Evolutionary conservation across 495 filamentous ascomycete species (phyloP).

Genomic region (Trichoderma gamsii): DNA sequence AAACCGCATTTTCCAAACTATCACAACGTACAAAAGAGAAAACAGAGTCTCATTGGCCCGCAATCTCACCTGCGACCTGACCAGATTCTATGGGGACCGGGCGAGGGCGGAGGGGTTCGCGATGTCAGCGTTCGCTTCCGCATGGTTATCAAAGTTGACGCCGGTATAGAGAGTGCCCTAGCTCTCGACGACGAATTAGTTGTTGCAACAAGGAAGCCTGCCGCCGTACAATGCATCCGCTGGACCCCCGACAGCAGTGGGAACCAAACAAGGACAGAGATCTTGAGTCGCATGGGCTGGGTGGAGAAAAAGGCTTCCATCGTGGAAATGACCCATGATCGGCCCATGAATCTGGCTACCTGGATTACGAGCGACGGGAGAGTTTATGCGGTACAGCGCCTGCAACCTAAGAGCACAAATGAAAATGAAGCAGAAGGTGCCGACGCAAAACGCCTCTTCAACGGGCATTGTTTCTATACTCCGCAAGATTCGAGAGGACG

Average conservation of each 20-base stretch:
- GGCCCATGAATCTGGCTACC: conserved; percentile 91
- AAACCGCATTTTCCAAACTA: conserved; percentile 66
- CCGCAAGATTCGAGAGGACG: conserved; percentile 53
- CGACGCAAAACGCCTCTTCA: conserved; percentile 64
- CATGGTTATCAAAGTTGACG: conserved; percentile 98
- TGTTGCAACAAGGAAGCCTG: conserved; percentile 87
- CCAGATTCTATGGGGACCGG: conserved; percentile 54
- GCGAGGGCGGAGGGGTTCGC: conserved; percentile 71
- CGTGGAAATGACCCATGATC: conserved; percentile 87
- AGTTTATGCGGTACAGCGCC: conserved; percentile 79
- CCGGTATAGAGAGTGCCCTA: conserved; percentile 79
- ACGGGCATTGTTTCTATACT: conserved; percentile 83
- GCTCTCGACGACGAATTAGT: conserved; percentile 91
- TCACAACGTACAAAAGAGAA: conserved; percentile 59
- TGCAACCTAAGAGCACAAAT: conserved; percentile 26
- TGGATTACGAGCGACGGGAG: conserved; percentile 90
- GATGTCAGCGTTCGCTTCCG: conserved; percentile 88
- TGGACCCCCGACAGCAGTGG: conserved; percentile 81
- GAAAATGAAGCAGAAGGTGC: conserved; percentile 23
- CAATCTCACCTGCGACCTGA: conserved; percentile 47
- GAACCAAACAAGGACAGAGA: conserved; percentile 83
- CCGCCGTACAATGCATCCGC: conserved; percentile 90
- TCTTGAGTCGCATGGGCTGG: conserved; percentile 82
- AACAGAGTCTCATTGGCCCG: conserved; percentile 64
- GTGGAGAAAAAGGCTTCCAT: conserved; percentile 69